These are phyloP conservation scores for Marasmius oreades DNA, from an alignment of 1,284 basidiomycete species.

Conservation along the genomic window DNA sequence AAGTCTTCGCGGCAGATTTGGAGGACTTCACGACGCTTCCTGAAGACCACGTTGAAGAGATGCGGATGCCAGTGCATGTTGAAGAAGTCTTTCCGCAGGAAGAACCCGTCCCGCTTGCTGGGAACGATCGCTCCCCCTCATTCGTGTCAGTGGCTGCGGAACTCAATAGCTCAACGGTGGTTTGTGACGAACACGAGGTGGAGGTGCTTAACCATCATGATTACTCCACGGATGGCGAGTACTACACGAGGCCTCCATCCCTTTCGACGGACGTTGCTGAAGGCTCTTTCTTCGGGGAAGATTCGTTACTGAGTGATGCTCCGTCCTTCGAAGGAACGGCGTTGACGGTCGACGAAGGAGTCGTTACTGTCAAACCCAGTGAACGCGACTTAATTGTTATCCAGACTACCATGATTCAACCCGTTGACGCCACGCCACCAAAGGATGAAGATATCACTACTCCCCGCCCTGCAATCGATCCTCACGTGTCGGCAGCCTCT, in stretches of 20 bases:
- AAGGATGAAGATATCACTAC: too few species aligned
- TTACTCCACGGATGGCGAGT: not conserved
- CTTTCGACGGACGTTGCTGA: not conserved
- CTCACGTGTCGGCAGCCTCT: too few species aligned
- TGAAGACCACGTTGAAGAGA: not conserved
- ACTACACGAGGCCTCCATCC: not conserved
- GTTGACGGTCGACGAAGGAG: not conserved
- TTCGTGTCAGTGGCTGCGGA: not conserved
- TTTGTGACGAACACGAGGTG: not conserved
- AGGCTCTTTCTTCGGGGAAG: not conserved
- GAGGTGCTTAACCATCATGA: not conserved
- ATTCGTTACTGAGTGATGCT: not conserved
- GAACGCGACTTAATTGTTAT: too few species aligned
- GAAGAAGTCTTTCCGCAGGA: not conserved
- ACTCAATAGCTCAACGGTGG: not conserved
- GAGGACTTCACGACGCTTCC: not conserved
- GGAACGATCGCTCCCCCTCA: not conserved
- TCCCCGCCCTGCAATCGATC: too few species aligned
- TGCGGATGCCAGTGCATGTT: not conserved
- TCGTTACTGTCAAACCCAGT: not conserved
- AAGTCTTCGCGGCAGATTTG: not conserved
- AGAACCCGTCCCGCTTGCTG: not conserved
- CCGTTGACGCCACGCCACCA: too few species aligned
- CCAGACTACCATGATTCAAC: too few species aligned
- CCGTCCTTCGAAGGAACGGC: not conserved